Base-by-base conservation (phyloP, 2,329 filamentous ascomycete species). In the Colletotrichum sidae region DNA sequence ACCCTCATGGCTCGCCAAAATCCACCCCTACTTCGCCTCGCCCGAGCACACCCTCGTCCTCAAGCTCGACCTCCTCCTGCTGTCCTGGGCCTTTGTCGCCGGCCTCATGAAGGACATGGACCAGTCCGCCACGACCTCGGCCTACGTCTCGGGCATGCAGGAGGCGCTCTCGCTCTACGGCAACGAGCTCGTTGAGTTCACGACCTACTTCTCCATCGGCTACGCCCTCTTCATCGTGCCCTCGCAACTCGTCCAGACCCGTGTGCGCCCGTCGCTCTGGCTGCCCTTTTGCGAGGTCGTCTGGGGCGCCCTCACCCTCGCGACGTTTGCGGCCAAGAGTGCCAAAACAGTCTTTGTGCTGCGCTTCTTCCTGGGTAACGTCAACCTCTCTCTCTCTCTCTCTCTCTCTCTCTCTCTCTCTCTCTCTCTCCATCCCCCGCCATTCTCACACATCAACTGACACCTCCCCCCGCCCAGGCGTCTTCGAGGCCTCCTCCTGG, bases 141-240 rank as follows among this genome's bases (percentile, higher is more conserved):
- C 78, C 15, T 80, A 79, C 50, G 77, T 79, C 9, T 77, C 75
- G 0, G 78, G 78, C 0, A 80, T 80, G 78, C 75, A 77, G 38
- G 73, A 76, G 45, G 75, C 77, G 52, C 66, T 77, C 5, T 53
- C 54, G 1, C 73, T 80, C 2, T 70, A 74, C 17, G 76, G 74
- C 8, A 76, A 77, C 51, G 71, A 79, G 67, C 69, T 66, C 35
- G 69, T 69, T 9, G 55, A 67, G 17, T 62, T 60, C 49, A 61
- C 53, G 17, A 72, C 71, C 3, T 69, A 53, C 25, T 74, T 69
- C 39, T 71, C 70, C 3, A 65, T 72, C 11, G 68, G 67, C 0
- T 73, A 73, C 44, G 71, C 70, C 6, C 57, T 70, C 8, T 69
- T 57, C 55, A 68, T 74, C 52, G 69, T 74, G 8, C 73, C 73